A percentile compares a stretch with the other conserved stretches of the same genome.
Conservation (phyloP, 192 early-diverging fungal species). For the Backusella australiensis region DNA sequence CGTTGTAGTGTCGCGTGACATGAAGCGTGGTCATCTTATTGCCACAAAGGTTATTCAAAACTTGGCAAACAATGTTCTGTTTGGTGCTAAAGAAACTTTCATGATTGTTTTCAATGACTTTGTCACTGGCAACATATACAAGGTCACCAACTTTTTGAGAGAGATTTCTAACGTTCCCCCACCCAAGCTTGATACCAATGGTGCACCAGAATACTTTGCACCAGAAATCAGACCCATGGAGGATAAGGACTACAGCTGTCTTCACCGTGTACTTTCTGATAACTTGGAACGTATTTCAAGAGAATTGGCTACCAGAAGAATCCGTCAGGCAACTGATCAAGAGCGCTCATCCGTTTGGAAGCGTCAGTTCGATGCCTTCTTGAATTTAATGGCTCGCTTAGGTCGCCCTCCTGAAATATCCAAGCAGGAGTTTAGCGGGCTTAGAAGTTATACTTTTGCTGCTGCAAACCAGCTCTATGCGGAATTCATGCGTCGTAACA, state of each 20-base stretch:
- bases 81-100: slow-evolving; percentile 93
- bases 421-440: slow-evolving; percentile 45
- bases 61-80: slow-evolving; percentile 92
- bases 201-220: neutral
- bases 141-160: slow-evolving; percentile 76
- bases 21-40: slow-evolving; percentile 84
- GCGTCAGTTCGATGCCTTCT: slow-evolving; percentile 75
- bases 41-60: slow-evolving; percentile 97
- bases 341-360: slow-evolving; percentile 53
- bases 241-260: slow-evolving; percentile 31
- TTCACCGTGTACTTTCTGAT: slow-evolving; percentile 66
- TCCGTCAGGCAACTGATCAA: slow-evolving; percentile 35
- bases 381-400: slow-evolving; percentile 80
- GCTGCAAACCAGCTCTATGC: slow-evolving; percentile 47
- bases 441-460: slow-evolving; percentile 49
- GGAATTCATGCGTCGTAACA: slow-evolving; percentile 75
- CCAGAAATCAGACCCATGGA: slow-evolving; percentile 26
- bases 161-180: slow-evolving; percentile 62
- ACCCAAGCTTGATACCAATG: neutral
- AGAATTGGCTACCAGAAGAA: slow-evolving; percentile 57
- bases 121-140: slow-evolving; percentile 76
- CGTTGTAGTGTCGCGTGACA: slow-evolving; percentile 61
- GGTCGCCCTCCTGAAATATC: slow-evolving; percentile 80
- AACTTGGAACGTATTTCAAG: slow-evolving; percentile 68
- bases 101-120: slow-evolving; percentile 93